Conservation (phyloP, 2,329 filamentous ascomycete genomes). For the Penicillium capsulatum region DNA sequence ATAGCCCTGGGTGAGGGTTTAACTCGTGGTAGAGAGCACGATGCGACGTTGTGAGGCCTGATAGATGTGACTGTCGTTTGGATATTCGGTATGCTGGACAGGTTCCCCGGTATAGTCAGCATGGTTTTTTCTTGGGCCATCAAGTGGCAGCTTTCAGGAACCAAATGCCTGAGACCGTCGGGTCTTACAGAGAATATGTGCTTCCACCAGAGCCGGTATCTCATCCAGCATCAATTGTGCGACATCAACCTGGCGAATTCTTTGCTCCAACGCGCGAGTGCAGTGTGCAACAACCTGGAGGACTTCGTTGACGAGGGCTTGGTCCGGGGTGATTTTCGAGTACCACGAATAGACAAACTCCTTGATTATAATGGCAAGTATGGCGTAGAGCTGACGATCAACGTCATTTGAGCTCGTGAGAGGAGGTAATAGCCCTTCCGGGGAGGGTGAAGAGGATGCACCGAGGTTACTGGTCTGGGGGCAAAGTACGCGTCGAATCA, state of each 20-base stretch:
- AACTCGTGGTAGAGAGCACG: constrained; percentile 78
- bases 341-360: constrained; percentile 96
- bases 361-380: constrained; percentile 82
- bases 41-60: constrained; percentile 58
- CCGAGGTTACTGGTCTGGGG: constrained; percentile 53
- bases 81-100: constrained; percentile 67
- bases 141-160: background rate
- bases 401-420: constrained; percentile 92
- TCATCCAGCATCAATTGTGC: constrained; percentile 82
- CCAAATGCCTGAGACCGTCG: constrained; percentile 5
- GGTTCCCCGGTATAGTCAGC: constrained; percentile 19
- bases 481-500: constrained; percentile 81
- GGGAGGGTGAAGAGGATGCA: constrained; percentile 57
- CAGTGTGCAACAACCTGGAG: constrained; percentile 89
- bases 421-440: constrained; percentile 80
- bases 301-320: constrained; percentile 80
- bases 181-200: constrained; percentile 69
- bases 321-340: constrained; percentile 82
- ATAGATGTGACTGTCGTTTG: constrained; percentile 54
- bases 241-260: constrained; percentile 75
- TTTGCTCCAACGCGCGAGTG: constrained; percentile 80
- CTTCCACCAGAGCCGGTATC: constrained; percentile 73
- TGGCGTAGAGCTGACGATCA: constrained; percentile 86
- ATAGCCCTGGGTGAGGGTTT: constrained; percentile 74
- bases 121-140: background rate